Evolutionary conservation across 2,329 filamentous ascomycete species (phyloP).

Genomic region (Cladophialophora psammophila): DNA sequence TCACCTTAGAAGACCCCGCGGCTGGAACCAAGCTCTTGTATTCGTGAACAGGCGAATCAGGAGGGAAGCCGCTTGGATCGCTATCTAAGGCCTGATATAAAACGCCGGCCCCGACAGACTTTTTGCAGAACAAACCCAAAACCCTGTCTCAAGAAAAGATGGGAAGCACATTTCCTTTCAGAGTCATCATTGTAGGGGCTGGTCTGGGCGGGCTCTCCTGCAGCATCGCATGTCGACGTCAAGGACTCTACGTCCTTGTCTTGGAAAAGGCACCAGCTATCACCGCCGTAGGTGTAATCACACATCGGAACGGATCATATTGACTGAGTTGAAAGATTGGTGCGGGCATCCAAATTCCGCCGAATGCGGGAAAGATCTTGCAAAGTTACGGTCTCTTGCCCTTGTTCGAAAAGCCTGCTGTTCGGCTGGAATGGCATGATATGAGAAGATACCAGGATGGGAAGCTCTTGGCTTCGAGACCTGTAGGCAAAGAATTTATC

Average conservation of each 20-base stretch:
- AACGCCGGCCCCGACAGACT: background rate
- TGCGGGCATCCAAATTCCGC: conserved; percentile 46
- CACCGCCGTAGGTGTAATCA: conserved; percentile 11
- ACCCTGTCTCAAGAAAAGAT: conserved; percentile 1
- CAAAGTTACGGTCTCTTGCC: conserved; percentile 41
- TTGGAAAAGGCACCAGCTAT: conserved; percentile 26
- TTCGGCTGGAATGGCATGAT: conserved; percentile 42
- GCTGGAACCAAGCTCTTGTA: background rate
- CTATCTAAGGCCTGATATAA: background rate
- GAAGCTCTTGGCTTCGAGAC: conserved; percentile 40
- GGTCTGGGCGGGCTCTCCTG: conserved; percentile 40
- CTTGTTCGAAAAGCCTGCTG: conserved; percentile 37
- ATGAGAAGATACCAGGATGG: conserved; percentile 45
- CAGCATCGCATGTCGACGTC: conserved; percentile 19
- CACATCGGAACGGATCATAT: background rate
- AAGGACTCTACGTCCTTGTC: conserved; percentile 13
- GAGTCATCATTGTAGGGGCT: conserved; percentile 44
- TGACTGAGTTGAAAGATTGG: conserved; percentile 37
- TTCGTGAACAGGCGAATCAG: background rate
- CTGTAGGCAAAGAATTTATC: conserved; percentile 12
- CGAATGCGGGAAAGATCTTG: conserved; percentile 44
- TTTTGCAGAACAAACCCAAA: background rate
- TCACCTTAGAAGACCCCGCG: background rate
- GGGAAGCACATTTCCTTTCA: conserved; percentile 5
- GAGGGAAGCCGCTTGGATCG: background rate